Evolutionary conservation across 257 asterid genomes (phyloP), one percentile per base, ranked within the genome.

Genomic region (Petrea volubilis): DNA sequence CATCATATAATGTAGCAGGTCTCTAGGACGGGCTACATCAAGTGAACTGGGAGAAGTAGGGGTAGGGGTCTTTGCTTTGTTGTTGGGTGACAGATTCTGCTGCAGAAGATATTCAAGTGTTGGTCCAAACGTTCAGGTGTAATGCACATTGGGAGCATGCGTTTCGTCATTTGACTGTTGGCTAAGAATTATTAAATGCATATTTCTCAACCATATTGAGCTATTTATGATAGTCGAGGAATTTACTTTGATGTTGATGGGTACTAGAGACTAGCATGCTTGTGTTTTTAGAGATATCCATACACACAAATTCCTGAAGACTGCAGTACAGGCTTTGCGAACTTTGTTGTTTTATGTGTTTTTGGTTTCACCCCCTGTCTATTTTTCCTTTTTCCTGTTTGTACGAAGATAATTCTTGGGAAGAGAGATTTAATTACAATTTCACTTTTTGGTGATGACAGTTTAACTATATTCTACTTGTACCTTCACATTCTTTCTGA

Each of bases 101-200:
- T 51, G 58, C 52, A 28, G 31, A 69, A 71, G 61, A 77, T 72
- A 49, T 69, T 74, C 50, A 14, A 46, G 62, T 50, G 58, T 66
- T 51, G 71, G 65, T 67, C 59, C 40, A 74, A 60, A 57, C 68
- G 44, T 70, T 68, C 73, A 34, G 34, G 44, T 74, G 71, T 64
- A 57, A 67, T 55, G 64, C 55, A 63, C 27, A 50, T 58, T 62
- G 60, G 59, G 40, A 68, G 60, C 68, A 62, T 63, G 73, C 60
- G 44, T 73, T 62, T 56, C 18, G 34, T 13, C 11, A 68, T 7
- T 33, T 68, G 60, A 51, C 51, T 59, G 12, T 31, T 51, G 34
- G 33, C 41, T 62, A 23, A 43, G 63, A 51, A 49, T 18, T 17
- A 58, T 63, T 67, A 33, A 68, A 40, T 68, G 47, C 25, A 27